A percentile compares a stretch with the other conserved stretches of the same genome.
phyloP scores from a whole-genome alignment of 1,284 basidiomycete species.

The Ustilago hordei region DNA sequence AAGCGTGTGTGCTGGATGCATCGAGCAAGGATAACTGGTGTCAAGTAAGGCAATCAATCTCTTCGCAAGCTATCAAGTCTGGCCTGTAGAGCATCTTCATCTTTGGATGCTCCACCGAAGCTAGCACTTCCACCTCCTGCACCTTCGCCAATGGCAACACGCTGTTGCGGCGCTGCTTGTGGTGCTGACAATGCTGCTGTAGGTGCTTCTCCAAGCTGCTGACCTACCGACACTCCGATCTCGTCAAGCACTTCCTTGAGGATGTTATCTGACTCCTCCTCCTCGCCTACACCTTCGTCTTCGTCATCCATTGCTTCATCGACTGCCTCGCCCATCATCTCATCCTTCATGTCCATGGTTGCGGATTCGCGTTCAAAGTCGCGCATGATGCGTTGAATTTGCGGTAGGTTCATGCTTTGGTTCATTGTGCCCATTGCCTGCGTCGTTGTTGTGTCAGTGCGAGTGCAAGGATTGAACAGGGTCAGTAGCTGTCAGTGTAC shows the following conservation, averaged over 20 bases:
- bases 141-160: conserved; percentile 66
- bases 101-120: conserved; percentile 44
- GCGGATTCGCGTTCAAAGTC: conserved; percentile 97
- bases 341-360: conserved; percentile 99
- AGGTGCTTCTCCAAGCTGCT: conserved; percentile 72
- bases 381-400: conserved; percentile 94
- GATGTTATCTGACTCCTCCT: conserved; percentile 95
- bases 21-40: background rate
- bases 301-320: conserved; percentile 98
- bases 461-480: background rate
- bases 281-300: conserved; percentile 79
- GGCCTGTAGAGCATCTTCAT: conserved; percentile 67
- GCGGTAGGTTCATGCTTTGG: conserved; percentile 90
- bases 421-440: conserved; percentile 99
- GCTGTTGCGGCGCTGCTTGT: conserved; percentile 48
- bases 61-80: conserved; percentile 63
- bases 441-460: background rate
- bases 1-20: background rate
- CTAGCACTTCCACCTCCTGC: conserved; percentile 31
- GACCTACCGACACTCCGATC: conserved; percentile 91
- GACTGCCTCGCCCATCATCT: conserved; percentile 99
- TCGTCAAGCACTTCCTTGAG: conserved; percentile 96
- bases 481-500: background rate
- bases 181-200: conserved; percentile 51
- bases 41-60: conserved; percentile 37